Evolutionary conservation across 331 rosid species (phyloP), one percentile per base, ranked within the genome.

Genomic region (Malus hybrid): DNA sequence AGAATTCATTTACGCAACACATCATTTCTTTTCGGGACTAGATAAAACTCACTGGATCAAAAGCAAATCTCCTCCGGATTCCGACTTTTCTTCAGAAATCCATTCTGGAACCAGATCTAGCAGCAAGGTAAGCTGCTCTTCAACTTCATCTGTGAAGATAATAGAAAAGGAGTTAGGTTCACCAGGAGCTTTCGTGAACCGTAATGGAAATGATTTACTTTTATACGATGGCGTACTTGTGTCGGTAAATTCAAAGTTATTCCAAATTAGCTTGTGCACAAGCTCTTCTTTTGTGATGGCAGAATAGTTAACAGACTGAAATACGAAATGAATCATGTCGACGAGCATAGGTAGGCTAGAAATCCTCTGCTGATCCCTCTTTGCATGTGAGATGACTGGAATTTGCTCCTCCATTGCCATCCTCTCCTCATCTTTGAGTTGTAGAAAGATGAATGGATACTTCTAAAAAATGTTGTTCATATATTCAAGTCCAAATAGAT

Each of bases 341-440:
- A 92, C 92, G 80, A 94, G 89, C 78, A 81, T 92, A 48, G 96
- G 97, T 73, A 90, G 87, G 44, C 79, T n/a, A 36, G 93, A 86
- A 28, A 87, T 88, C 86, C 83, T 79, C 61, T 85, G 83, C 72
- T 60, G 78, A 61, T 95, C 85, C 76, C 82, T 85, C 87, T 86
- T 95, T 55, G 97, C 97, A 79, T 70, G 84, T 50, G 92, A 79
- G 76, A 92, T 83, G 9, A 87, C 88, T 16, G 97, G 97, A 80
- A 80, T 78, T 74, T 73, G 87, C 78, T 87, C 99, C 82, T 94
- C 96, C 76, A 75, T 78, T 4, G 87, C 79, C 24, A 69, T 80
- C 69, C 73, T 81, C 84, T 91, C 97, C 68, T 87, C 92, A 71
- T 90, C 95, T 75, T 83, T 80, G 57, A 90, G 86, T 95, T 94